Percentiles rank a stretch among this genome's conserved stretches.
phyloP scores from a whole-genome alignment of 2,329 filamentous ascomycete genomes.

The Colletotrichum chrysophilum region DNA sequence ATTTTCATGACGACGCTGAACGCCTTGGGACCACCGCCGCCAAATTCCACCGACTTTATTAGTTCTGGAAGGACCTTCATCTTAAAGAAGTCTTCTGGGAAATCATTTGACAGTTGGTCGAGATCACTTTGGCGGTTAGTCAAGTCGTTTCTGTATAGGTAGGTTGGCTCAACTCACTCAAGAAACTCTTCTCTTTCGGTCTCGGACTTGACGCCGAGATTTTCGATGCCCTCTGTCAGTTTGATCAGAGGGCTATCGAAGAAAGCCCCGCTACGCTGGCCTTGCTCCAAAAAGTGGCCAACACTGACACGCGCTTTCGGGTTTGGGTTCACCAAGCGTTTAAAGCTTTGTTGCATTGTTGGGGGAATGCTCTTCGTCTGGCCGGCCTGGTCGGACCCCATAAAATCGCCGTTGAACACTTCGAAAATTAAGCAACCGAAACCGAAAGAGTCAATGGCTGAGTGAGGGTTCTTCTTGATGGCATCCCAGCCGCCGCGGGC shows the following conservation, averaged over 20 bases:
- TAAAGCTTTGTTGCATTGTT: constrained; percentile 90
- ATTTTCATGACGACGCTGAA: constrained; percentile 91
- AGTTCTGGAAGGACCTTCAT: constrained; percentile 95
- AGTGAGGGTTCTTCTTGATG: constrained; percentile 81
- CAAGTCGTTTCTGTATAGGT: constrained; percentile 26
- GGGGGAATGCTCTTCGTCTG: constrained; percentile 87
- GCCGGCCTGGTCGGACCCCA: constrained; percentile 77
- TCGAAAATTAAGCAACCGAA: constrained; percentile 87
- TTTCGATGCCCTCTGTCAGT: constrained; percentile 91
- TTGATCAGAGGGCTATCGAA: constrained; percentile 94
- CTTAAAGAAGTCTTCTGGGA: constrained; percentile 97
- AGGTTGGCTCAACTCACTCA: constrained; percentile 48
- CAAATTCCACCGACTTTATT: constrained; percentile 98
- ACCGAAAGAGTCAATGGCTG: constrained; percentile 86
- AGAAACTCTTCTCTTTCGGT: constrained; percentile 86
- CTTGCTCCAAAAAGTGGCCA: constrained; percentile 88
- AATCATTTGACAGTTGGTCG: constrained; percentile 87
- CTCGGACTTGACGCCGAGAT: constrained; percentile 85
- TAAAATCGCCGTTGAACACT: constrained; percentile 87
- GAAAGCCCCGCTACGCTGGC: constrained; percentile 80
- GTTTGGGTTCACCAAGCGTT: constrained; percentile 84
- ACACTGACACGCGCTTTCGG: constrained; percentile 88
- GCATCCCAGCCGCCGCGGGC: constrained; percentile 88
- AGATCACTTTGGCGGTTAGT: constrained; percentile 64
- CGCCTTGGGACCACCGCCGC: constrained; percentile 91